Base-by-base conservation (phyloP, 805 yeast genomes). In the Alloascoidea hylecoeti region DNA sequence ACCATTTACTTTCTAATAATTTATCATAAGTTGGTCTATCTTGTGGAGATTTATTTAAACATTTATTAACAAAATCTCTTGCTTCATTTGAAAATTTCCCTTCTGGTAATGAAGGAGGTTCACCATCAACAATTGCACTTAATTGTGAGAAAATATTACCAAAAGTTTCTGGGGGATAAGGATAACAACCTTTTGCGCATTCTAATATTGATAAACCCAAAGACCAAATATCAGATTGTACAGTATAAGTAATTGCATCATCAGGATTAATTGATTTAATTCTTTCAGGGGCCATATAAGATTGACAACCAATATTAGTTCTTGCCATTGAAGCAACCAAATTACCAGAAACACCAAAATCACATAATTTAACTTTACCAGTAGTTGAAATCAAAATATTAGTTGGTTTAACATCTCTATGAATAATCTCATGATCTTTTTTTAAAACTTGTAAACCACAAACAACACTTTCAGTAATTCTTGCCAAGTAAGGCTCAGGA, bases 221-320 rank as follows among this genome's bases (percentile, higher is more conserved):
- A 0, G 96, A 85, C 98, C 98, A 89, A 43, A 89, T 75, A 58
- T 89, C 98, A 5, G 94, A 78, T 52, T 89, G 96, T 3, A 86
- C 95, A 1, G 96, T 76, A 57, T 89, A 89, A 0, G 92, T 74
- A 5, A 72, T 66, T 46, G 75, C 88, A 51, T 80, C 86, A 1
- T 86, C 41, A 6, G 89, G 44, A 63, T 75, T 43, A 69, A 49
- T 47, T 18, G 48, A 72, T 51, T 78, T 76, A 48, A 92, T 92
- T 51, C 98, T 71, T 55, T 89, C 98, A 1, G 98, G 98, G 1
- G 97, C 97, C 97, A 92, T 92, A 57, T 89, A 89, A 1, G 95
- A 81, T 59, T 92, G 98, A 58, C 98, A 89, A 3, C 98, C 98
- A 46, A 89, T 85, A 49, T 92, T 89, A 0, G 98, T 89, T 50